Percentiles rank a stretch among this genome's conserved stretches.
These are phyloP conservation scores for Fraxinus greggii DNA, from an alignment of 305 asterid species.

Conservation along the genomic window DNA sequence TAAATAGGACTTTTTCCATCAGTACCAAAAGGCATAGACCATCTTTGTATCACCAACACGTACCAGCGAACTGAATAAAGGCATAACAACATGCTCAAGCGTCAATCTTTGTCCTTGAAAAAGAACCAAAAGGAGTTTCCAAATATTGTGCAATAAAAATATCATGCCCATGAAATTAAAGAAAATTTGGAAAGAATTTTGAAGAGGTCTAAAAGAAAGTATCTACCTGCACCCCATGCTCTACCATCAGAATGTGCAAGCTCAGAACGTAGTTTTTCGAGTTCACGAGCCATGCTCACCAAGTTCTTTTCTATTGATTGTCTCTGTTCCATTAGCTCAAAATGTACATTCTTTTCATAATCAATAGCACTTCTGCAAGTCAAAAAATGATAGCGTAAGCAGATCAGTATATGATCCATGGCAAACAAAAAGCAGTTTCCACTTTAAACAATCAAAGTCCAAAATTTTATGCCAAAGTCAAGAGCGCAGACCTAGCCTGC, in stretches of 20 bases:
- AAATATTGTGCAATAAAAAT: background rate
- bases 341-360: slow-evolving; percentile 71
- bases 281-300: slow-evolving; percentile 82
- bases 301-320: slow-evolving; percentile 83
- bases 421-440: slow-evolving; percentile 4
- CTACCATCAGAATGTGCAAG: slow-evolving; percentile 62
- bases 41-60: background rate
- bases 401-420: slow-evolving; percentile 14
- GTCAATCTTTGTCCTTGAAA: background rate
- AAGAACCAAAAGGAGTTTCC: background rate
- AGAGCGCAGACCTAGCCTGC: slow-evolving; percentile 65
- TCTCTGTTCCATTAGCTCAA: slow-evolving; percentile 81
- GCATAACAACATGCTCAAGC: background rate
- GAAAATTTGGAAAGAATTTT: too few species aligned
- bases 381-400: slow-evolving; percentile 21
- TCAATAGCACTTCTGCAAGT: slow-evolving; percentile 73
- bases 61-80: background rate
- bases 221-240: slow-evolving; percentile 72
- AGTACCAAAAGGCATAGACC: background rate
- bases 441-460: slow-evolving; percentile 13
- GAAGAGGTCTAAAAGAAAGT: slow-evolving; percentile 4
- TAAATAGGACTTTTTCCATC: background rate
- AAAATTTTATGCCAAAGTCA: background rate
- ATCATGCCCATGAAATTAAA: background rate
- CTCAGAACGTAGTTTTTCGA: slow-evolving; percentile 89